Evolutionary conservation across 2,329 filamentous ascomycete species (phyloP), one percentile per base, ranked within the genome.

Genomic region (Trichoderma atroviride): DNA sequence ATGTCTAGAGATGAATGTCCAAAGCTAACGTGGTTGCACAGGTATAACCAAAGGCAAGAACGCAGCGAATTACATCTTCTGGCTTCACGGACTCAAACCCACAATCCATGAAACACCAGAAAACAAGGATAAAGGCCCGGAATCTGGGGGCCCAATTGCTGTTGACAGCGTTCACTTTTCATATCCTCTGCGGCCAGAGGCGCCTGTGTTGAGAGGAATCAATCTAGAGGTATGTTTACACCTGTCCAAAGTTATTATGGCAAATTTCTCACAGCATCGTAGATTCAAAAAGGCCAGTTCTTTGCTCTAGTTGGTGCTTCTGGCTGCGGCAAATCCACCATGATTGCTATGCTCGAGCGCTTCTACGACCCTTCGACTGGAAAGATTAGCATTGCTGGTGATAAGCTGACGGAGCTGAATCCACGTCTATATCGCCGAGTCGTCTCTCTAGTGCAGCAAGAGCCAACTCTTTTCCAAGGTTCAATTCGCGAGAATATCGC

Each of bases 401-500:
- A 82, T 27, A 76, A 84, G 52, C 74, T 84, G 0, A 71, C 74
- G 24, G 75, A 78, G 2, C 74, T 86, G 31, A 82, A 85, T 70
- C 76, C 85, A 1, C 82, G 83, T 31, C 82, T 83, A 72, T 87
- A 86, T 78, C 82, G 87, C 55, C 79, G 80, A 3, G 78, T 83
- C 40, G 81, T 89, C 14, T 82, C 86, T 2, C 81, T 89, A 4
- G 87, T 89, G 2, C 84, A 87, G 70, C 87, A 89, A 74, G 86
- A 89, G 68, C 85, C 86, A 0, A 84, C 84, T 2, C 86, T 99
- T 2, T 94, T 94, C 79, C 93, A 90, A 3, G 92, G 92, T 29
- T 91, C 91, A 0, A 91, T 96, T 73, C 91, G 91, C 4, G 92
- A 95, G 76, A 96, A 96, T 73, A 97, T 98, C 19, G 70, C 71